A percentile compares a stretch with the other conserved stretches of the same genome.
phyloP scores from a whole-genome alignment of 371 early-diverging fungal species.

The Fennellomyces sp. region DNA sequence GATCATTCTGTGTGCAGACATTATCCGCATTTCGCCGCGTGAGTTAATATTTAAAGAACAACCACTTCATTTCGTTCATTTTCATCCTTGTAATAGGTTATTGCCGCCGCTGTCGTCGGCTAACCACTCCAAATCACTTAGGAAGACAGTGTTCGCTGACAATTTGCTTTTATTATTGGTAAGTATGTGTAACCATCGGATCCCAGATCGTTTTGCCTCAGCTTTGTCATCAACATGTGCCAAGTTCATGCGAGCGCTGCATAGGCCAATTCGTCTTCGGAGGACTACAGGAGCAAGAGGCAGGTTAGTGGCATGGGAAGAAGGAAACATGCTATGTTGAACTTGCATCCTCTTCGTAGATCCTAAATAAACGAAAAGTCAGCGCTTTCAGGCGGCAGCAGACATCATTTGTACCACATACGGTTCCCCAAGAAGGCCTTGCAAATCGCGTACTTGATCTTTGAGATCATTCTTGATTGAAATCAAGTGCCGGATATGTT shows the following conservation, averaged over 20 bases:
- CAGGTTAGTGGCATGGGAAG: neutral
- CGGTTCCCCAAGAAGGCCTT: conserved; percentile 29
- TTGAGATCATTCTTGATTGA: conserved; percentile 35
- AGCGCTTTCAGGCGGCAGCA: neutral
- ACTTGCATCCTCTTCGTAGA: conserved; percentile 47
- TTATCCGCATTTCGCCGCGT: no score
- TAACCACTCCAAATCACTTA: no score
- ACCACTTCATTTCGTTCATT: no score
- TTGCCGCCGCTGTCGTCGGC: no score
- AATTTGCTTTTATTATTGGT: no score
- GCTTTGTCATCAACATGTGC: neutral
- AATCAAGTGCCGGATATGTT: conserved; percentile 34
- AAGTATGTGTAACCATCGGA: neutral
- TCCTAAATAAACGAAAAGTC: conserved; percentile 13
- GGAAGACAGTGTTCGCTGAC: no score
- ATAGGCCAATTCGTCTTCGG: conserved; percentile 39
- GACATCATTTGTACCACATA: conserved; percentile 12
- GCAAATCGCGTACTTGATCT: conserved; percentile 27
- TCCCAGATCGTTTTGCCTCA: neutral
- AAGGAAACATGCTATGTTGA: neutral
- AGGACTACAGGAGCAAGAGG: conserved; percentile 27
- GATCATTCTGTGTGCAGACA: no score
- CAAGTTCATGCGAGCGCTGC: conserved; percentile 3
- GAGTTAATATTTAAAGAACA: no score
- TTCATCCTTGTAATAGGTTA: no score